phyloP scores from a whole-genome alignment of 495 filamentous ascomycete genomes.

The Saxophila tyrrhenica region DNA sequence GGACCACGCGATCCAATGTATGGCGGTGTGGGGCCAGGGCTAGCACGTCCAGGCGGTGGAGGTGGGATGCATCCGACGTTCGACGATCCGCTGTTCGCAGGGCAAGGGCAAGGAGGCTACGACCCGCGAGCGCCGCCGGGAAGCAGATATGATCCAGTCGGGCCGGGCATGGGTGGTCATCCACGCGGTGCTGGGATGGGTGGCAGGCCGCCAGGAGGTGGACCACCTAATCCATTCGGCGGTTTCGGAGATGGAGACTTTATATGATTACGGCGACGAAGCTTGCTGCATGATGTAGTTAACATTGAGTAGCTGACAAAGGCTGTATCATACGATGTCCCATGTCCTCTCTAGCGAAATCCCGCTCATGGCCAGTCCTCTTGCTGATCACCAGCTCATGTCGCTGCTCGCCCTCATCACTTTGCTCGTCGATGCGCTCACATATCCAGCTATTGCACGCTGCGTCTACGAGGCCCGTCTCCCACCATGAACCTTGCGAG shows the following conservation, averaged over 20 bases:
- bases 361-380: not conserved
- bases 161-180: slow-evolving; percentile 46
- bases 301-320: no score
- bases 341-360: no score
- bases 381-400: not conserved
- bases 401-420: not conserved
- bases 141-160: slow-evolving; percentile 68
- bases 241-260: slow-evolving; percentile 59
- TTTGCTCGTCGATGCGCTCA: no score
- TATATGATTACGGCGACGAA: slow-evolving; percentile 46
- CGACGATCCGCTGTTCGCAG: slow-evolving; percentile 75
- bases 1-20: slow-evolving; percentile 75
- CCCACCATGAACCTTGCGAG: not conserved
- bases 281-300: no score
- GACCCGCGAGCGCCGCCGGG: slow-evolving; percentile 50
- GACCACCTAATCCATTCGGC: slow-evolving; percentile 48
- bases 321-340: no score
- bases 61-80: slow-evolving; percentile 94
- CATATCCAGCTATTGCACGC: no score
- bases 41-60: slow-evolving; percentile 35
- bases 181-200: slow-evolving; percentile 17
- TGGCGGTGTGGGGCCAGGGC: slow-evolving; percentile 43
- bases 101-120: slow-evolving; percentile 41
- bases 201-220: slow-evolving; percentile 26
- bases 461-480: no score